Percentiles rank a stretch among this genome's conserved stretches.
Conservation (phyloP, 352 stramenopile species). For the Porosira glacialis region DNA sequence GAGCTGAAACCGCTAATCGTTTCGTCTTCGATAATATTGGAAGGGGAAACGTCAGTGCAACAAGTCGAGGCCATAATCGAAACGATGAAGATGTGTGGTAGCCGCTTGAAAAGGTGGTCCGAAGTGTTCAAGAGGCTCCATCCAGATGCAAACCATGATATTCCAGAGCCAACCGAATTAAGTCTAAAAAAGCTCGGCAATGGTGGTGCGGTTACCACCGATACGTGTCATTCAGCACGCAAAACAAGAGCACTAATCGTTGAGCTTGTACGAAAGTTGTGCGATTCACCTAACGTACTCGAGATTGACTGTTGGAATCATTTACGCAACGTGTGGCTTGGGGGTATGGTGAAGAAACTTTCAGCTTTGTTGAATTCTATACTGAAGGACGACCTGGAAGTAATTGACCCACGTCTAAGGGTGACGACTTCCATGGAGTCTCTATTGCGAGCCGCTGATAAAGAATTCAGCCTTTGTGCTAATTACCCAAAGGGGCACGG, state of each 20-base stretch:
- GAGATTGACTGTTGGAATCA: conserved; percentile 6
- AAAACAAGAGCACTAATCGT: background rate
- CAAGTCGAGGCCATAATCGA: background rate
- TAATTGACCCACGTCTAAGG: background rate
- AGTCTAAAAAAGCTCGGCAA: conserved; percentile 2
- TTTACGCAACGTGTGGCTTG: conserved; percentile 3
- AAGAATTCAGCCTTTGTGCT: no score
- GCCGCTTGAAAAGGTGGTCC: conserved; percentile 1
- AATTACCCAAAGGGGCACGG: no score
- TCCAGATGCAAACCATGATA: background rate
- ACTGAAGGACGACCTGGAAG: background rate
- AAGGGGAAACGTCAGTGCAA: background rate
- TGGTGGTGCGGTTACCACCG: conserved; percentile 3
- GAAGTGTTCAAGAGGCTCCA: background rate
- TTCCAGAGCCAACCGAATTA: background rate
- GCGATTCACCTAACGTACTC: background rate
- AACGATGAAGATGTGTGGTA: background rate
- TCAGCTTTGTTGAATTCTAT: background rate
- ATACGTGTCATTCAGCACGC: conserved; percentile 1
- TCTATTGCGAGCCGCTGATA: conserved; percentile 1
- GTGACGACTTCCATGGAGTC: background rate
- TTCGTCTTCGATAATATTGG: background rate
- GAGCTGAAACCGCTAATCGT: background rate
- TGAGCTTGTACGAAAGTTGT: background rate
- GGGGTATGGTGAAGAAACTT: background rate